Evolutionary conservation across 768 basidiomycete genomes (phyloP).

Genomic region (Mycena chlorophos): DNA sequence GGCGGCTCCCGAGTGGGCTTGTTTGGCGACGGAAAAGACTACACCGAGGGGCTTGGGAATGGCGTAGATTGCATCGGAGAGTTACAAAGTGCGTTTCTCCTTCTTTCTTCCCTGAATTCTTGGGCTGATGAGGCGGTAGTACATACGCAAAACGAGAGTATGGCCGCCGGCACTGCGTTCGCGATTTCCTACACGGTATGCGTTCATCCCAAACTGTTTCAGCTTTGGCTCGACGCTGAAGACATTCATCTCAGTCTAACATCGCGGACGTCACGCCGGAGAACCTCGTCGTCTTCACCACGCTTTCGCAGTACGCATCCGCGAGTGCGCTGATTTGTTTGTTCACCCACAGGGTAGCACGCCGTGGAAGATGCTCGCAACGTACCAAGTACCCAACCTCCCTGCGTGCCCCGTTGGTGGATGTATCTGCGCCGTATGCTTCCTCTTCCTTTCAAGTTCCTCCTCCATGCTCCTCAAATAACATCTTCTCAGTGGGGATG

Average conservation of each 20-base stretch:
- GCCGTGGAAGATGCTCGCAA: constrained; percentile 45
- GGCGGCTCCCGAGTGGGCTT: constrained; percentile 26
- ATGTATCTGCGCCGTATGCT: constrained; percentile 46
- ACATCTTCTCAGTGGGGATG: constrained; percentile 41
- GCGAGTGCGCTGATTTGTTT: too few species aligned
- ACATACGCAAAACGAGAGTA: constrained; percentile 45
- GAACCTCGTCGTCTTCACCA: constrained; percentile 46
- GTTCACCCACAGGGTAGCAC: too few species aligned
- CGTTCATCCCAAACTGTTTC: neutral
- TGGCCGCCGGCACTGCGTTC: constrained; percentile 47
- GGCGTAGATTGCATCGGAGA: constrained; percentile 34
- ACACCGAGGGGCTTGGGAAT: constrained; percentile 30
- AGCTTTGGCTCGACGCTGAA: neutral
- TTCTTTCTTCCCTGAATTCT: too few species aligned
- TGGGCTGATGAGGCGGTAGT: constrained; percentile 29
- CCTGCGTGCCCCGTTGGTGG: constrained; percentile 45
- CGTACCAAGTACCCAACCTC: constrained; percentile 42
- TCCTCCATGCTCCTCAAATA: neutral
- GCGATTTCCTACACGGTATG: constrained; percentile 43
- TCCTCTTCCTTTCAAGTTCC: neutral
- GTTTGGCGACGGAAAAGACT: constrained; percentile 38
- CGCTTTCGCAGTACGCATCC: constrained; percentile 36
- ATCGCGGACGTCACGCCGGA: constrained; percentile 40
- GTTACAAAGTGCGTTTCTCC: constrained; percentile 36
- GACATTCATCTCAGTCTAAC: constrained; percentile 31